Percentiles rank a stretch among this genome's conserved stretches.
phyloP scores from a whole-genome alignment of 225 moss, liverwort and hornwort genomes.

The Bryoerythrophyllum caledonicum region DNA sequence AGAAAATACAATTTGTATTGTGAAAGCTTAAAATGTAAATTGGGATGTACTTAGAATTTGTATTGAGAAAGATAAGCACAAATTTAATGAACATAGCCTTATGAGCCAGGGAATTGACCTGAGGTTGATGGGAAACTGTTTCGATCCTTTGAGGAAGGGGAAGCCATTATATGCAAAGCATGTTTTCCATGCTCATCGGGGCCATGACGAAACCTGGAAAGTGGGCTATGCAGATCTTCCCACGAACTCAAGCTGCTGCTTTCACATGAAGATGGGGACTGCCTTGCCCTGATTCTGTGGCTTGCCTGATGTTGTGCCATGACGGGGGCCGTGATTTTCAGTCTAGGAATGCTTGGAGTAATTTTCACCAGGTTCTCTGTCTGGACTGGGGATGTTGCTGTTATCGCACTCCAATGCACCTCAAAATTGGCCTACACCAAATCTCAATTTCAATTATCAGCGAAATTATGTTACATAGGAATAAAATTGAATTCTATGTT shows the following conservation, averaged over 20 bases:
- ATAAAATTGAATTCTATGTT: neutral
- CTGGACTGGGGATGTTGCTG: neutral
- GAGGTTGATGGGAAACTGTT: neutral
- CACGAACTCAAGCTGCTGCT: neutral
- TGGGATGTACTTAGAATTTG: too few relatives aligned
- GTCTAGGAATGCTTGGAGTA: neutral
- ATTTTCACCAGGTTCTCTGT: neutral
- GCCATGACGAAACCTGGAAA: neutral
- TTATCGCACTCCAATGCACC: conserved; percentile 15
- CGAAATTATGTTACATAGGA: neutral
- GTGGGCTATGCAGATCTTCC: neutral
- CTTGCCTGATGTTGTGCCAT: neutral
- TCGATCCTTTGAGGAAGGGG: neutral
- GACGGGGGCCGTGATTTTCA: neutral
- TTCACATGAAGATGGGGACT: neutral
- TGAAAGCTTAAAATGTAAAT: too few relatives aligned
- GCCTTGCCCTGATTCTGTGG: neutral
- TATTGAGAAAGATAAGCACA: too few relatives aligned
- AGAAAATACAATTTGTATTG: too few relatives aligned
- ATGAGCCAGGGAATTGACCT: neutral
- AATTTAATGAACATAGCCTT: neutral
- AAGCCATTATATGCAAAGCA: neutral
- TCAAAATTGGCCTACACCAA: conserved; percentile 26
- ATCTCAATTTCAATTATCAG: neutral
- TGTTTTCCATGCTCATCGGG: neutral